These are phyloP conservation scores for Pseudogymnoascus sp. DNA, from an alignment of 2,329 filamentous ascomycete genomes.

Conservation along the genomic window DNA sequence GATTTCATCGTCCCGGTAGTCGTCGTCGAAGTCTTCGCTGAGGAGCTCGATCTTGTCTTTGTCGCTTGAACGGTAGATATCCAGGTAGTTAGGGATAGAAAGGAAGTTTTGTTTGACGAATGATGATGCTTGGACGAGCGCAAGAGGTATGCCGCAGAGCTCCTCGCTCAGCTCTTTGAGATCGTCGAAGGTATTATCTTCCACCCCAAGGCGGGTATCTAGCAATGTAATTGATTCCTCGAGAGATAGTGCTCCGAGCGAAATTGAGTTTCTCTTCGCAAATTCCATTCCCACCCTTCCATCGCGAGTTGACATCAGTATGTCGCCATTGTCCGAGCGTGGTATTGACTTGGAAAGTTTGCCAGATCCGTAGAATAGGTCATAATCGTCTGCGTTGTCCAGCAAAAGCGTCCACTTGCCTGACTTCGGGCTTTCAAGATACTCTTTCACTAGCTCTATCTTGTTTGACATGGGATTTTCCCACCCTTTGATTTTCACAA, in stretches of 20 bases:
- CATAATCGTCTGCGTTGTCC: constrained; percentile 35
- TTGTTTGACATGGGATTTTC: constrained; percentile 14
- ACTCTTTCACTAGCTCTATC: constrained; percentile 12
- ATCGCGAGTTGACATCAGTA: constrained; percentile 27
- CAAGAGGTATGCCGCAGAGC: constrained; percentile 28
- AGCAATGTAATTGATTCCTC: constrained; percentile 22
- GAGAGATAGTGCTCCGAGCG: constrained; percentile 18
- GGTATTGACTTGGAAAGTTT: constrained; percentile 26
- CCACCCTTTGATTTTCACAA: constrained; percentile 21
- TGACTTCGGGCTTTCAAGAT: constrained; percentile 15
- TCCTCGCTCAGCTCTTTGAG: constrained; percentile 14
- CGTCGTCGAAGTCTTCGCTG: constrained; percentile 27
- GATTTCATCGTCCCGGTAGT: constrained; percentile 22
- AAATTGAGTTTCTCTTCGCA: constrained; percentile 17
- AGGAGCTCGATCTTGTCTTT: constrained; percentile 24
- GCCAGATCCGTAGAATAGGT: constrained; percentile 23
- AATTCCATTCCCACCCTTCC: not conserved
- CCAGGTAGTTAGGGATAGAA: constrained; percentile 10
- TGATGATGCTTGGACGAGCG: constrained; percentile 30
- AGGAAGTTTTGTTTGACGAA: constrained; percentile 28
- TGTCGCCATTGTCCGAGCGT: constrained; percentile 22
- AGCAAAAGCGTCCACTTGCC: constrained; percentile 34
- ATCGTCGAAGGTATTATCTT: not conserved
- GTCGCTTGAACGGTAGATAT: constrained; percentile 2
- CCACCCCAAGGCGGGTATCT: constrained; percentile 10